Conservation (phyloP, 1,284 basidiomycete species). For the Macrocystidia cucumis region DNA sequence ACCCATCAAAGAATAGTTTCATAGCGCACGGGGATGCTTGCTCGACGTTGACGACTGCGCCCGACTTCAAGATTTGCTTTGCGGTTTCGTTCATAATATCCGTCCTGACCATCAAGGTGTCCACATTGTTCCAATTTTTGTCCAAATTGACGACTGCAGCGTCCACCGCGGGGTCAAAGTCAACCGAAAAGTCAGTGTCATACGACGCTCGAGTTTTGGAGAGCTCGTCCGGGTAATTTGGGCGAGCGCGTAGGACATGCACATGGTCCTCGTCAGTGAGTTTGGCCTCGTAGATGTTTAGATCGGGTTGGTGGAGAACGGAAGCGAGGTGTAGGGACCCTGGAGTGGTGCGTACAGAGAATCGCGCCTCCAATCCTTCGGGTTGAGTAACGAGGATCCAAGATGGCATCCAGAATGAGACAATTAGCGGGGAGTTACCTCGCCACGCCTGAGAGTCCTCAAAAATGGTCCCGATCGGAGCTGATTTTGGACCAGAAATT, state of each 20-base stretch:
- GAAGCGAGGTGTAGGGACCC: constrained; percentile 5
- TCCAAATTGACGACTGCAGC: too few relatives aligned
- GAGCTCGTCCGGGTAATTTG: constrained; percentile 14
- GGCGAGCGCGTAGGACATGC: constrained; percentile 22
- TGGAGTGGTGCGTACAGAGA: constrained; percentile 22
- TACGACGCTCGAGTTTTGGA: neutral
- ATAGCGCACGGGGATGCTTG: constrained; percentile 17
- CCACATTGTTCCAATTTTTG: neutral
- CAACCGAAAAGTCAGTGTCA: too few relatives aligned
- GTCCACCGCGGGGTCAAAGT: too few relatives aligned
- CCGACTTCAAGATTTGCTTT: constrained; percentile 10
- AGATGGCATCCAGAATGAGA: constrained; percentile 29
- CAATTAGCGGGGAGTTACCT: constrained; percentile 26
- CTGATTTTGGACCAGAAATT: constrained; percentile 11
- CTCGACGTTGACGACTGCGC: constrained; percentile 13
- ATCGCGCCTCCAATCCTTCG: constrained; percentile 14
- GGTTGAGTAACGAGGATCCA: constrained; percentile 20
- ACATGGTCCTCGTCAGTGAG: constrained; percentile 22
- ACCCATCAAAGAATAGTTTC: constrained; percentile 12
- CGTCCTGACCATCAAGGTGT: constrained; percentile 8
- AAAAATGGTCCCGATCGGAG: constrained; percentile 19
- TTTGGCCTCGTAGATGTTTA: constrained; percentile 22
- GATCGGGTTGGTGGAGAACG: constrained; percentile 14
- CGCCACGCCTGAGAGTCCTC: constrained; percentile 23
- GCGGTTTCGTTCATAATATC: constrained; percentile 8